Base-by-base conservation (phyloP, 129 eudicot genomes). In the Centella asiatica region DNA sequence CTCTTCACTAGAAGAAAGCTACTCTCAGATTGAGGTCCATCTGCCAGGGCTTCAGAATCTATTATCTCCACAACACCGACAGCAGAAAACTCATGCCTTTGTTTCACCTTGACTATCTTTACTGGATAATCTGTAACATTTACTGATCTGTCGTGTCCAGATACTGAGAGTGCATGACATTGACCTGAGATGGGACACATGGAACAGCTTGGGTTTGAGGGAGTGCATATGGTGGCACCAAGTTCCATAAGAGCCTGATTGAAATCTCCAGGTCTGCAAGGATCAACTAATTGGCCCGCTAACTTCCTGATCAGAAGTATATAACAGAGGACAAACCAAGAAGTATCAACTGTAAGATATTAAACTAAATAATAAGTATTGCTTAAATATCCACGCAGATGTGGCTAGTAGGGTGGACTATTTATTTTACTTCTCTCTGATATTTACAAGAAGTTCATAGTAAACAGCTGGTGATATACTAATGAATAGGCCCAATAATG, bases 201-300 rank as follows among this genome's bases (percentile, higher is more conserved):
- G 54, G 84, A 77, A 68, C 98, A 92, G 52, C 67, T 74, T 27
- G 98, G 98, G 60, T 62, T 76, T 23, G 58, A 40, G 4, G 72
- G 80, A 34, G 84, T 86, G 76, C 98, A 92, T 70, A 92, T 18
- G 20, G 95, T 92, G 4, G 95, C 98, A 65, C 98, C 98, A 53
- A 87, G 95, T 74, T 92, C 98, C 98, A 92, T 92, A 54, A 92
- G 79, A 62, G 95, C 95, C 79, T 92, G 98, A 66, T 92, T 92
- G 74, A 92, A 92, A 74, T 87, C 98, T 66, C 98, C 98, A 69
- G 98, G 98, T 70, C 95, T 87, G 60, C 53, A 61, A 66, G 67
- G 72, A 76, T 92, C 98, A 60, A 92, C 98, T 64, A 92, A 54
- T 77, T 86, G 84, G 28, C 83, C 89, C 0, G 98, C 90, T 26